Evolutionary conservation across 345 rosid species (phyloP).

Genomic region (Dimocarpus longan): DNA sequence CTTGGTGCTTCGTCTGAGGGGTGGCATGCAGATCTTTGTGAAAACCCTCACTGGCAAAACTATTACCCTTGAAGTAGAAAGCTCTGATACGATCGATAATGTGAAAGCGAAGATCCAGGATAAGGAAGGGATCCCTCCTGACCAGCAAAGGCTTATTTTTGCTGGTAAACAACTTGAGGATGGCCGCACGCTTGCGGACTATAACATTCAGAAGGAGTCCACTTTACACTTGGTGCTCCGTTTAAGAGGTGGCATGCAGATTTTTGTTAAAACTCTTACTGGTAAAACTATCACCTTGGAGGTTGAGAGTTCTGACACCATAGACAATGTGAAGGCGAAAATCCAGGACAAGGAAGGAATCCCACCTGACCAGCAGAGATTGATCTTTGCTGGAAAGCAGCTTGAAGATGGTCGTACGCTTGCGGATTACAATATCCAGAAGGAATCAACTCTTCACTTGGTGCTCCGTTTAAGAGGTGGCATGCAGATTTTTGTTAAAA

Average conservation of each 20-base stretch:
- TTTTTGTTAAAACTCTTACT: slow-evolving; percentile 31
- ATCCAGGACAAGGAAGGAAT: slow-evolving; percentile 38
- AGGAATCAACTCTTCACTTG: slow-evolving; percentile 11
- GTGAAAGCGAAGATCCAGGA: slow-evolving; percentile 32
- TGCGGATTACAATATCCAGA: slow-evolving; percentile 14
- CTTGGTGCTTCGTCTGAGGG: slow-evolving; percentile 26
- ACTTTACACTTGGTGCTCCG: slow-evolving; percentile 32
- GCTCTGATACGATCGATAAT: slow-evolving; percentile 31
- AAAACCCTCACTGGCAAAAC: slow-evolving; percentile 35
- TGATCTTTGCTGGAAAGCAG: slow-evolving; percentile 30
- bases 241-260: slow-evolving; percentile 29
- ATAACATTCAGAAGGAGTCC: slow-evolving; percentile 32
- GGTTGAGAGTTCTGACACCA: slow-evolving; percentile 34
- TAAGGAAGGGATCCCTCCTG: slow-evolving; percentile 33
- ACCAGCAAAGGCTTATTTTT: slow-evolving; percentile 34
- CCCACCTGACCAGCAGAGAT: slow-evolving; percentile 31
- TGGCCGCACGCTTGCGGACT: slow-evolving; percentile 22
- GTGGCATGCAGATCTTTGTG: slow-evolving; percentile 36
- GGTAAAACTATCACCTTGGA: slow-evolving; percentile 35
- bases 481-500: slow-evolving; percentile 42
- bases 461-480: slow-evolving; percentile 24
- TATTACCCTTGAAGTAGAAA: slow-evolving; percentile 30
- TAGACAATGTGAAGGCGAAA: slow-evolving; percentile 33
- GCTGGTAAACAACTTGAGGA: slow-evolving; percentile 36
- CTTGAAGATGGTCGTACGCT: slow-evolving; percentile 15